A percentile compares a stretch with the other conserved stretches of the same genome.
phyloP scores from a whole-genome alignment of 441 rosid species.

The Brassica balearica region DNA sequence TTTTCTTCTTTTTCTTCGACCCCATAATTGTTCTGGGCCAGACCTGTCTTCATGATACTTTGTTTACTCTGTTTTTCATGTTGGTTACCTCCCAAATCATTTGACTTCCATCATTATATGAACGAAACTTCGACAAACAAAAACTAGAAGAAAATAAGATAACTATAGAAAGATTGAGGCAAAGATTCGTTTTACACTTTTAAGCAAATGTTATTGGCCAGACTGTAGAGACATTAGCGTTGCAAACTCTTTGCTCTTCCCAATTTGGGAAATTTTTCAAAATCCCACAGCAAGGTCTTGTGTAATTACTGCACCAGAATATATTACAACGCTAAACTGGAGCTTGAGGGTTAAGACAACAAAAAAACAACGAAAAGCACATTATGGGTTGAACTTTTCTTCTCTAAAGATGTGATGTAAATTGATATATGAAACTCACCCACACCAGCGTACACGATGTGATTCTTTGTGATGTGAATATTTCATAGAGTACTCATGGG shows the following conservation, averaged over 20 bases:
- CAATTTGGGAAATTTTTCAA: not conserved
- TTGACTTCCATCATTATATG: no score
- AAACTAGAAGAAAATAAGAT: not conserved
- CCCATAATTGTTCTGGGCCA: no score
- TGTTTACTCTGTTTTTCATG: no score
- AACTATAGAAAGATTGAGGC: conserved; percentile 4
- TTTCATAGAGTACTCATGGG: not conserved
- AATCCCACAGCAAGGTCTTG: not conserved
- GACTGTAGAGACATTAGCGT: not conserved
- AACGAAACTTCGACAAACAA: no score
- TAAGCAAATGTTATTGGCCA: not conserved
- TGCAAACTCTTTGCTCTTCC: not conserved
- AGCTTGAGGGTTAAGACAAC: not conserved
- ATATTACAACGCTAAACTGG: not conserved
- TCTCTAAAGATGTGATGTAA: not conserved
- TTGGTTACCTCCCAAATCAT: no score
- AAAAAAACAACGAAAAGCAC: not conserved
- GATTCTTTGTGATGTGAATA: not conserved
- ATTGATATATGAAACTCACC: not conserved
- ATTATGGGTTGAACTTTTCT: not conserved
- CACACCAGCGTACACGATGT: not conserved
- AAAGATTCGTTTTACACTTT: not conserved
- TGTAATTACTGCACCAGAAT: not conserved
- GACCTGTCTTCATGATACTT: no score
- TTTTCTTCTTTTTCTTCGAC: no score